Evolutionary conservation across 140 eudicot genomes (phyloP).

Genomic region (Senecio squalidus): DNA sequence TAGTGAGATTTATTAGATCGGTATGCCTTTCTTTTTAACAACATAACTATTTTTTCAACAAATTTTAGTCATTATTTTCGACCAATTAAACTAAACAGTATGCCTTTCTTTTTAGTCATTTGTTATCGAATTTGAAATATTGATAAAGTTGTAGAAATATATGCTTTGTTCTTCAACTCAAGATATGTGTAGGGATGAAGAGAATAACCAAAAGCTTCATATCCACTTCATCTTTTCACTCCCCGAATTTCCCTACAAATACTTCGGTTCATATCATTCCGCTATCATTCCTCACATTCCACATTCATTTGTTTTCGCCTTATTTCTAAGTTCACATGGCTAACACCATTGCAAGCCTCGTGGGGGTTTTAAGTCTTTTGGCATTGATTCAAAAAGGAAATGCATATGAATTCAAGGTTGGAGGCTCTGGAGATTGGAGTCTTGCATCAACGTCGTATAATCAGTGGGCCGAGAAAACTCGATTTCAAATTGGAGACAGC

Average conservation of each 20-base stretch:
- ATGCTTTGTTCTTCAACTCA: conserved; percentile 26
- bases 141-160: conserved; percentile 17
- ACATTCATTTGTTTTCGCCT: background rate
- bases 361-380: conserved; percentile 36
- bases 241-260: conserved; percentile 16
- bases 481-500: conserved; percentile 71
- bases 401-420: conserved; percentile 62
- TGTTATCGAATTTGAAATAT: background rate
- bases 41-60: too few relatives aligned
- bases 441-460: conserved; percentile 35
- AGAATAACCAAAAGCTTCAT: conserved; percentile 31
- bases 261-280: conserved; percentile 6
- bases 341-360: conserved; percentile 3
- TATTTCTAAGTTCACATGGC: conserved; percentile 19
- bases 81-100: too few relatives aligned
- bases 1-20: too few relatives aligned
- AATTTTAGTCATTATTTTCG: too few relatives aligned
- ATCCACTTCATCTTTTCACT: conserved; percentile 16
- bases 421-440: conserved; percentile 65
- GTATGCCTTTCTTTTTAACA: too few relatives aligned
- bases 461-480: conserved; percentile 71
- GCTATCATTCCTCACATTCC: conserved; percentile 6
- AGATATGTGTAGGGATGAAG: conserved; percentile 27
- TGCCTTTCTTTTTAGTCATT: too few relatives aligned
- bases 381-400: conserved; percentile 37